A percentile compares a stretch with the other conserved stretches of the same genome.
Evolutionary conservation across 805 yeast genomes (phyloP).

Genomic region (Nakazawaea wickerhamii): DNA sequence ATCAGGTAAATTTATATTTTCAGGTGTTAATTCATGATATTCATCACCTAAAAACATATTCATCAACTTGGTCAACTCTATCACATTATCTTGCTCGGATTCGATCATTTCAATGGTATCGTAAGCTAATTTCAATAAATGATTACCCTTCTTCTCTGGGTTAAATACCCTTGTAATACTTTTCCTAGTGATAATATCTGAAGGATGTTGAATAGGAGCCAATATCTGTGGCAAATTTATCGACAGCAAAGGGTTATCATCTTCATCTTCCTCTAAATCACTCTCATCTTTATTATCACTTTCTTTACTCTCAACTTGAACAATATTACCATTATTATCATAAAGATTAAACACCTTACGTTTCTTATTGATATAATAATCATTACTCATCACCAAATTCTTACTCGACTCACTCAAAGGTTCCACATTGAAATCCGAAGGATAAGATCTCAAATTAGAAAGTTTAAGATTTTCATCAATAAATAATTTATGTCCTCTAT

Average conservation of each 20-base stretch:
- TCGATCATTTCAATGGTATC: conserved; percentile 77
- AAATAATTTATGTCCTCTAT: conserved; percentile 28
- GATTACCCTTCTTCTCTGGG: conserved; percentile 31
- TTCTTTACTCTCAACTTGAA: conserved; percentile 18
- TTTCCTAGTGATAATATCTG: conserved; percentile 70
- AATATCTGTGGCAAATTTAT: conserved; percentile 55
- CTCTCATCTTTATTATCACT: conserved; percentile 19
- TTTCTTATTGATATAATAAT: conserved; percentile 18
- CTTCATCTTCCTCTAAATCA: conserved; percentile 18
- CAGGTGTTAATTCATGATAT: conserved; percentile 59
- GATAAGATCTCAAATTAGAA: conserved; percentile 18
- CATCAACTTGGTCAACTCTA: conserved; percentile 63
- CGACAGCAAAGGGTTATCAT: conserved; percentile 39
- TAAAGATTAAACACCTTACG: conserved; percentile 18
- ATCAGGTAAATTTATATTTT: conserved; percentile 56
- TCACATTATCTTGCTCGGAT: conserved; percentile 74
- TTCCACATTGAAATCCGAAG: conserved; percentile 16
- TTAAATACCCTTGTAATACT: conserved; percentile 64
- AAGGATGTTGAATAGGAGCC: conserved; percentile 75
- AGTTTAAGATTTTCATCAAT: conserved; percentile 21
- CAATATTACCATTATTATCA: conserved; percentile 14
- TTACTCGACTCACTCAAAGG: conserved; percentile 16
- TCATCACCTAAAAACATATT: conserved; percentile 86
- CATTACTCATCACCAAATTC: conserved; percentile 18
- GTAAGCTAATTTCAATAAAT: conserved; percentile 56